Conservation (phyloP, 75 land plant species). For the Gnetum montanum region DNA sequence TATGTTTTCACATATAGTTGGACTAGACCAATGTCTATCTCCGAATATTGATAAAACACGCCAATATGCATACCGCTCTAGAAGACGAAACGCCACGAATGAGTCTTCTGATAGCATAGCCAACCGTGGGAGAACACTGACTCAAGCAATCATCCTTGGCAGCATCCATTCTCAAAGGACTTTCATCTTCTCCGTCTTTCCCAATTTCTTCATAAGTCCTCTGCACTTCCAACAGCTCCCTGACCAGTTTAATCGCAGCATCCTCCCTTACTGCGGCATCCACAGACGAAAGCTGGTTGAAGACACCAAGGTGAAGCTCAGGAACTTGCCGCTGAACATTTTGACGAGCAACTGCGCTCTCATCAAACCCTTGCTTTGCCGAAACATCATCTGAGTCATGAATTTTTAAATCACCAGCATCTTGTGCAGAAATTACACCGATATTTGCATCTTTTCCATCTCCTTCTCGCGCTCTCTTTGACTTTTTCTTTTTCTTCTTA, state of each 20-base stretch:
- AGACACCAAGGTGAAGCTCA: conserved; percentile 50
- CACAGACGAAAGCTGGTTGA: conserved; percentile 50
- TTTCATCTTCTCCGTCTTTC: conserved; percentile 13
- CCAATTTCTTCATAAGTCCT: conserved; percentile 33
- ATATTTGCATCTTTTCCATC: too few species aligned
- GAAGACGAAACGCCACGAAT: conserved; percentile 92
- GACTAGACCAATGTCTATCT: too few species aligned
- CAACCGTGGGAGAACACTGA: conserved; percentile 61
- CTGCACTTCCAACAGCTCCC: conserved; percentile 46
- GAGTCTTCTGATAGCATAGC: conserved; percentile 84
- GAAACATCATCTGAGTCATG: too few species aligned
- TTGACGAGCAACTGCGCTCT: too few species aligned
- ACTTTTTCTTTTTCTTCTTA: too few species aligned
- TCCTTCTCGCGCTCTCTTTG: too few species aligned
- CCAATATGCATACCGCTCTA: conserved; percentile 80
- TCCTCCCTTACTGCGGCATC: conserved; percentile 42
- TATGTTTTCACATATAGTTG: too few species aligned
- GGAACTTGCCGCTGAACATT: too few species aligned
- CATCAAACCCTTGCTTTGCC: too few species aligned
- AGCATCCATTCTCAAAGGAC: conserved; percentile 31
- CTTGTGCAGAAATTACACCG: too few species aligned
- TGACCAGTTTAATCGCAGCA: conserved; percentile 48
- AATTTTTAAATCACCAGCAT: too few species aligned
- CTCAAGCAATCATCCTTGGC: conserved; percentile 55
- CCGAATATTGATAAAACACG: too few species aligned